Evolutionary conservation across 352 stramenopile genomes (phyloP).

Genomic region (Pythium dissimile): DNA sequence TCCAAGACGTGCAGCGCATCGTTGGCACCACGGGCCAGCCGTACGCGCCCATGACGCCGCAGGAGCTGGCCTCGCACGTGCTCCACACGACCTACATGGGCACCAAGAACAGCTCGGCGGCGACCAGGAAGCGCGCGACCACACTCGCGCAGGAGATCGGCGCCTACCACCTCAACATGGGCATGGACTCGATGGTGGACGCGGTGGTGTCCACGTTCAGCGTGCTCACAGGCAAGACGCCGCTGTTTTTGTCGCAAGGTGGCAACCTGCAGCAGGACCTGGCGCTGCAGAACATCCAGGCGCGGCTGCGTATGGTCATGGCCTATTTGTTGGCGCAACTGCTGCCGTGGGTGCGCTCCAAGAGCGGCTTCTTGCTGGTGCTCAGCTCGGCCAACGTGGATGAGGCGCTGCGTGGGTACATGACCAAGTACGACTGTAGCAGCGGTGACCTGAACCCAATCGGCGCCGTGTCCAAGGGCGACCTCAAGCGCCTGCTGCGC

Average conservation of each 20-base stretch:
- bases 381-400: conserved; percentile 98
- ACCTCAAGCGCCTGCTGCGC: conserved; percentile 96
- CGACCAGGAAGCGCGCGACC: conserved; percentile 88
- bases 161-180: conserved; percentile 94
- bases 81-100: conserved; percentile 99
- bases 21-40: conserved; percentile 45
- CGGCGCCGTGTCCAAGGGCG: conserved; percentile 93
- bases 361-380: conserved; percentile 96
- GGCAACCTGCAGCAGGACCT: conserved; percentile 94
- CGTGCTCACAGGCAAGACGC: conserved; percentile 86
- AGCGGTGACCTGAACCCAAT: conserved; percentile 99
- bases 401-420: conserved; percentile 97
- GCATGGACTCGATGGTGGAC: conserved; percentile 95
- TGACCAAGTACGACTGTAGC: conserved; percentile 99
- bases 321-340: conserved; percentile 97
- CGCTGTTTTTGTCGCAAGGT: conserved; percentile 85
- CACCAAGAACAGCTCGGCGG: conserved; percentile 93
- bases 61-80: conserved; percentile 91
- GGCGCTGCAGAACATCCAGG: conserved; percentile 99
- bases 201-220: conserved; percentile 77
- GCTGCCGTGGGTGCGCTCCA: conserved; percentile 95
- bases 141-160: conserved; percentile 91
- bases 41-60: conserved; percentile 66
- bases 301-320: conserved; percentile 97
- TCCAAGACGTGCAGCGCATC: conserved; percentile 86